Conservation (phyloP, 495 filamentous ascomycete genomes). For the Diplogelasinospora grovesii region DNA sequence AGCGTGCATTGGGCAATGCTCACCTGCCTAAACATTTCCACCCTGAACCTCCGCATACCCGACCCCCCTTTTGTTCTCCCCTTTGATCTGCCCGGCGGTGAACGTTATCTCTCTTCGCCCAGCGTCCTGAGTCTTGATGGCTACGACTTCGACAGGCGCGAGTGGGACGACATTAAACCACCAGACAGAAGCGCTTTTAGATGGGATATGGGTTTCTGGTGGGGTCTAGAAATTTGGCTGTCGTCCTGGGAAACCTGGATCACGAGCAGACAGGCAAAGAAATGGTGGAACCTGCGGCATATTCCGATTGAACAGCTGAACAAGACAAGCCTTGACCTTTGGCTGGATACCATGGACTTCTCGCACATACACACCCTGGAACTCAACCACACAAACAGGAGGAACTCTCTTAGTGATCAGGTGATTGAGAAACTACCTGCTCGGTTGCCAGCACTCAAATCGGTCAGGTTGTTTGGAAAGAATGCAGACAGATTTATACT, state of each 20-base stretch:
- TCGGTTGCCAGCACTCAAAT: no score
- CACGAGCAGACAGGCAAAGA: neutral
- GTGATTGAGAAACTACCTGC: neutral
- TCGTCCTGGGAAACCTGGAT: neutral
- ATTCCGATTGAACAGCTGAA: neutral
- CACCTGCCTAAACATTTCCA: neutral
- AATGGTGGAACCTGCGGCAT: neutral
- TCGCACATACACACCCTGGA: conserved; percentile 5
- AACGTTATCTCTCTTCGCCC: neutral
- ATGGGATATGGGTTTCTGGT: no score
- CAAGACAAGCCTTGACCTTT: conserved; percentile 4
- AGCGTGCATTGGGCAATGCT: conserved; percentile 3
- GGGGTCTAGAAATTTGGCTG: no score
- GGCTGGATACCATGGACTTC: conserved; percentile 8
- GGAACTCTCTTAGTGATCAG: neutral
- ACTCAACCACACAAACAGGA: neutral
- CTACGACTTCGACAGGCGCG: neutral
- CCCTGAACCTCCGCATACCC: neutral
- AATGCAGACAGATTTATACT: no score
- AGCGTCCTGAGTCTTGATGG: neutral
- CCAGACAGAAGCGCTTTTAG: no score
- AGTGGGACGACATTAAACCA: neutral
- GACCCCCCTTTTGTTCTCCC: neutral
- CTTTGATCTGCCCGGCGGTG: neutral
- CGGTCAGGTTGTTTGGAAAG: no score